Base-by-base conservation (phyloP, 805 yeast genomes). In the Yamadazyma phyllophila region DNA sequence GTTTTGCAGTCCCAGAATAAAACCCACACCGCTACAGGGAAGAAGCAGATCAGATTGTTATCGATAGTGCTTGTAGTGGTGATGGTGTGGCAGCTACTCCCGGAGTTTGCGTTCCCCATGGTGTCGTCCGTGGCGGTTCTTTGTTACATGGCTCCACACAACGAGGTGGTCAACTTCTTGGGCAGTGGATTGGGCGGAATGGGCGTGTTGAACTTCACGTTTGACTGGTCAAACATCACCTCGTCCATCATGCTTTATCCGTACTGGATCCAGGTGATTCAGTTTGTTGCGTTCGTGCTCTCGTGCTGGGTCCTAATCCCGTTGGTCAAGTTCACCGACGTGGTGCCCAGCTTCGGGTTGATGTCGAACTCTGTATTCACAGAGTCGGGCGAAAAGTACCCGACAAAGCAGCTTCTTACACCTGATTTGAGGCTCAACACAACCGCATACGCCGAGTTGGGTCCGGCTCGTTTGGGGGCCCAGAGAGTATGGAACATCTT, bases 151-250 rank as follows among this genome's bases (percentile, higher is more conserved):
- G 76, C 78, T 0, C 81, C 81, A 0, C 43, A 60, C 26, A 76
- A 67, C 50, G 50, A 55, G 8, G 60, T 60, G 0, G 49, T 69
- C 10, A 75, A 74, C 45, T 77, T 77, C 47, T 52, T 76, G 8
- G 81, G 81, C 4, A 70, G 77, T n/a, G 81, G 81, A 0, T 53
- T 77, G 41, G 81, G 80, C 2, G 81, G 81, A 1, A 66, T 75
- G 67, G 81, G 81, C 5, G 56, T 77, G 29, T 55, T 76, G 45
- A 77, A 77, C 48, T 58, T 76, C 17, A 62, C 80, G 1, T 60
- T 77, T 27, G 81, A 77, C 48, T 77, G 81, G 81, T 73, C 79
- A 44, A 77, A 77, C 50, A 74, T 77, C 42, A 73, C 81, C 1
- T 74, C 79, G 0, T 55, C 62, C 6, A 77, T 77, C 36, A 71